phyloP scores from a whole-genome alignment of 345 rosid species.

The Melastoma malabathricum region DNA sequence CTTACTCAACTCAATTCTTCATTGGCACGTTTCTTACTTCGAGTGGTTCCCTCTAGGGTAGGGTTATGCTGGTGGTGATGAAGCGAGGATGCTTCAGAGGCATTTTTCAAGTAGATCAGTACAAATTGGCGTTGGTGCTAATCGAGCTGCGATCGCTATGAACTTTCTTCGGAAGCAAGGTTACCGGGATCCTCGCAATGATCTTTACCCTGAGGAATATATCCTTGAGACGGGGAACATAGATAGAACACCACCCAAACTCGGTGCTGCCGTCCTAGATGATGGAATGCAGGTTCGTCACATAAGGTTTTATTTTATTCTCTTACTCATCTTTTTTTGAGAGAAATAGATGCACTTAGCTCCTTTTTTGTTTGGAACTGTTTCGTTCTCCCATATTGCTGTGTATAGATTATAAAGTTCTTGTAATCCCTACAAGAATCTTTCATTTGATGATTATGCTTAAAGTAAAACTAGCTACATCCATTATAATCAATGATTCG shows the following conservation, averaged over 20 bases:
- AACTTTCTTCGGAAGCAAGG: constrained; percentile 40
- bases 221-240: constrained; percentile 7
- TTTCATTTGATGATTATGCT: too few species aligned
- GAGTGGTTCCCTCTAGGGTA: constrained; percentile 5
- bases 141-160: constrained; percentile 53
- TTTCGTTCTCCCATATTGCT: too few species aligned
- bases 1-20: too few species aligned
- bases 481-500: too few species aligned
- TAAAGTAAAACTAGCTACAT: too few species aligned
- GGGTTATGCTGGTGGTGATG: constrained; percentile 96
- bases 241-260: not conserved
- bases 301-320: not conserved
- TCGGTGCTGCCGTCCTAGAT: constrained; percentile 50
- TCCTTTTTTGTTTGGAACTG: too few species aligned
- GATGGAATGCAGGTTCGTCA: constrained; percentile 82
- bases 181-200: constrained; percentile 16
- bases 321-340: not conserved
- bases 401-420: too few species aligned
- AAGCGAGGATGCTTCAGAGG: constrained; percentile 68
- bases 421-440: too few species aligned
- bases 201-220: constrained; percentile 5
- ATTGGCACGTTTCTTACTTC: not conserved
- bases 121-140: constrained; percentile 60
- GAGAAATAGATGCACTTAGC: too few species aligned
- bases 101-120: constrained; percentile 30